These are phyloP conservation scores for Vanderwaltozyma tropicalis DNA, from an alignment of 805 yeast species.

Conservation along the genomic window DNA sequence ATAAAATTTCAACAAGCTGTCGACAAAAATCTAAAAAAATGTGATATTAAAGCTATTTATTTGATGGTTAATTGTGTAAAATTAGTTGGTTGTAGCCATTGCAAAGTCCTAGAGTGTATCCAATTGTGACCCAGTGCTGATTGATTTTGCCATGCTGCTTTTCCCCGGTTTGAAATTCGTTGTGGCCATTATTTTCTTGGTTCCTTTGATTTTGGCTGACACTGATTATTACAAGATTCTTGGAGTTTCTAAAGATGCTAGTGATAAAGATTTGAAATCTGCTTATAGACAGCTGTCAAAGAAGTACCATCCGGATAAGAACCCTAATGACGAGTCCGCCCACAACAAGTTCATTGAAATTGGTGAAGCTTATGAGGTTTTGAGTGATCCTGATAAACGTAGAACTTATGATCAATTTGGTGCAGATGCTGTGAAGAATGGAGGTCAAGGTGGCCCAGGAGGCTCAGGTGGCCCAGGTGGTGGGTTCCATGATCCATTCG, in stretches of 20 bases:
- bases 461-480: slow-evolving; percentile 31
- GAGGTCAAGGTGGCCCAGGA: slow-evolving; percentile 30
- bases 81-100: too few relatives aligned
- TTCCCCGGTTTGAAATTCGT: too few relatives aligned
- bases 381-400: slow-evolving; percentile 62
- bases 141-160: too few relatives aligned
- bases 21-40: too few relatives aligned
- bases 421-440: slow-evolving; percentile 56
- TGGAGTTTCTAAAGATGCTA: slow-evolving; percentile 59
- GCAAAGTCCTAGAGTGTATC: too few relatives aligned
- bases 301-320: slow-evolving; percentile 92
- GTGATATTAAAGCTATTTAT: too few relatives aligned
- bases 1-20: too few relatives aligned
- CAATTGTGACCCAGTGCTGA: too few relatives aligned
- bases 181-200: neutral
- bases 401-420: slow-evolving; percentile 67
- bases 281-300: slow-evolving; percentile 77
- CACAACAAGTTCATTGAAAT: slow-evolving; percentile 80
- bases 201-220: slow-evolving; percentile 15
- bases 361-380: slow-evolving; percentile 86
- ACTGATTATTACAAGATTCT: slow-evolving; percentile 50
- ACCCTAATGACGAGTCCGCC: slow-evolving; percentile 71
- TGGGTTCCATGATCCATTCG: slow-evolving; percentile 29
- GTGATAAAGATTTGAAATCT: slow-evolving; percentile 70
- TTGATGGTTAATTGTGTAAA: too few relatives aligned